A percentile compares a stretch with the other conserved stretches of the same genome.
Evolutionary conservation across 257 asterid genomes (phyloP).

Genomic region (Capsicum pubescens): DNA sequence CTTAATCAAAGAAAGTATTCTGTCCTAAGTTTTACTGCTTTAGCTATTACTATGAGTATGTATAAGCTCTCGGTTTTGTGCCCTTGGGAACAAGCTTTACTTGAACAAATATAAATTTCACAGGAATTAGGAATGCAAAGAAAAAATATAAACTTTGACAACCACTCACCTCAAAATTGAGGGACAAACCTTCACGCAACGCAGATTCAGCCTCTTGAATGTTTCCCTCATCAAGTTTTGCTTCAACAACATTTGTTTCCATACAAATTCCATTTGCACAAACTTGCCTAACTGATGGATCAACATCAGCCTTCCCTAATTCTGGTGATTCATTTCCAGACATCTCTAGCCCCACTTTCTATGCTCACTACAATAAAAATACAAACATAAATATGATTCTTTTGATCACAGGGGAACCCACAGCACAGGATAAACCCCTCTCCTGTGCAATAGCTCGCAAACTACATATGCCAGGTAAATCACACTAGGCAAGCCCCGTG

Average conservation of each 20-base stretch:
- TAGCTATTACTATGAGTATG: constrained; percentile 20
- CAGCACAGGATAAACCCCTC: no score
- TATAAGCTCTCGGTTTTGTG: background rate
- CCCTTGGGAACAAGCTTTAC: background rate
- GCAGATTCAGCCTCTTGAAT: constrained; percentile 98
- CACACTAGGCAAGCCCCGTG: no score
- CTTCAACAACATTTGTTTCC: constrained; percentile 72
- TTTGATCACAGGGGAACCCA: no score
- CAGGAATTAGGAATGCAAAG: background rate
- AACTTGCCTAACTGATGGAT: constrained; percentile 64
- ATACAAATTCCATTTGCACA: constrained; percentile 83
- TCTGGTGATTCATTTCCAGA: constrained; percentile 68
- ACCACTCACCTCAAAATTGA: constrained; percentile 83
- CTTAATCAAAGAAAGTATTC: background rate
- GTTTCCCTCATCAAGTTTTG: constrained; percentile 93
- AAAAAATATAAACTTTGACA: background rate
- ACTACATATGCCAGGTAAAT: no score
- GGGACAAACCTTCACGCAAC: constrained; percentile 86
- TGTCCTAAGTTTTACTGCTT: background rate
- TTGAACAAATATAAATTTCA: background rate
- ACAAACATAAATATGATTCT: no score
- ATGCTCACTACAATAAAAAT: constrained; percentile 35
- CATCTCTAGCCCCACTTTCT: constrained; percentile 56
- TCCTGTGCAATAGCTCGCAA: no score
- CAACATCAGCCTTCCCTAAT: constrained; percentile 47